phyloP scores from a whole-genome alignment of 495 filamentous ascomycete species.

The Cryomyces antarcticus region DNA sequence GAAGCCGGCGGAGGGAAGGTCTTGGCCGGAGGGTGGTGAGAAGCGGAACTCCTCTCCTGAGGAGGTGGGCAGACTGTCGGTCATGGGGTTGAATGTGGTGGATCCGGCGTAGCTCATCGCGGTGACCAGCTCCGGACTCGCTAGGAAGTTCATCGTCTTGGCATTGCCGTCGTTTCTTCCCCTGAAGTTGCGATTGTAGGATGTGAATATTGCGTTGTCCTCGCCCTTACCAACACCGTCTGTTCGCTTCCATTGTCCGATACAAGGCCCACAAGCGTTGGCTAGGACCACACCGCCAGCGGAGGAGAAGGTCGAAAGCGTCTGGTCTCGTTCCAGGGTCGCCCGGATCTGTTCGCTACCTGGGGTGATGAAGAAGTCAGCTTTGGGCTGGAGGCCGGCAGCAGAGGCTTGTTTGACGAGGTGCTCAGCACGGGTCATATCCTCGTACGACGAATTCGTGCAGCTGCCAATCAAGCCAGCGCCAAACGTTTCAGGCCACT shows the following conservation, averaged over 20 bases:
- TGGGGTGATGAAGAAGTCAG: conserved; percentile 87
- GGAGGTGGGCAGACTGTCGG: conserved; percentile 65
- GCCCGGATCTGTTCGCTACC: conserved; percentile 93
- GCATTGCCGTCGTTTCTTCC: conserved; percentile 94
- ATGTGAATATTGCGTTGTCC: conserved; percentile 86
- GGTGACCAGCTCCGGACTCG: conserved; percentile 87
- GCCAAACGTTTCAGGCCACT: conserved; percentile 79
- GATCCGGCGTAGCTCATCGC: conserved; percentile 82
- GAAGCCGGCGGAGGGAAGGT: conserved; percentile 63
- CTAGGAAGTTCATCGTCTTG: conserved; percentile 94
- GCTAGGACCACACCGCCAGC: conserved; percentile 81
- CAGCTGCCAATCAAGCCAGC: conserved; percentile 93
- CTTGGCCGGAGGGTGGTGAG: conserved; percentile 52
- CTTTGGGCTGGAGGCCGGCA: conserved; percentile 70
- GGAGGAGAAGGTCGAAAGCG: conserved; percentile 64
- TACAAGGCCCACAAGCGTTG: conserved; percentile 90
- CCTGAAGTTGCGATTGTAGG: conserved; percentile 96
- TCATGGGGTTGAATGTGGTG: conserved; percentile 93
- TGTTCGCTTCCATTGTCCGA: conserved; percentile 89
- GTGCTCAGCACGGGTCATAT: conserved; percentile 87
- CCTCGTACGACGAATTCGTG: conserved; percentile 95
- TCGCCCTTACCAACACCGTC: conserved; percentile 67
- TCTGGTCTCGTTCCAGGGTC: conserved; percentile 71
- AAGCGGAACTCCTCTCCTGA: conserved; percentile 71
- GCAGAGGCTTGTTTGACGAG: conserved; percentile 75